A percentile compares a stretch with the other conserved stretches of the same genome.
phyloP scores from a whole-genome alignment of 2,329 filamentous ascomycete genomes.

The Ramichloridium luteum region DNA sequence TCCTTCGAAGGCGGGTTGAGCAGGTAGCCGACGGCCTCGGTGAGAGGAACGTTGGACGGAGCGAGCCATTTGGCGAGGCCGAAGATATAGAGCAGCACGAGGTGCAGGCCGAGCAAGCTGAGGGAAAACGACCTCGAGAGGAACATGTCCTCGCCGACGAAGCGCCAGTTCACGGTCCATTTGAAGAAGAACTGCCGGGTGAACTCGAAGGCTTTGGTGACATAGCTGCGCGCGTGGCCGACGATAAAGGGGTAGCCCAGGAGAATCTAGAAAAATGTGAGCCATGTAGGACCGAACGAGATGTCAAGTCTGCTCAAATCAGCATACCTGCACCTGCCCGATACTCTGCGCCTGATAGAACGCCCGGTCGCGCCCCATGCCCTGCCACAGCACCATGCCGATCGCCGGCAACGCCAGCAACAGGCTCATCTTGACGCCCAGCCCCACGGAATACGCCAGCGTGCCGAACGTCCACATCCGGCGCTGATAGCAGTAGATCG shows the following conservation, averaged over 20 bases:
- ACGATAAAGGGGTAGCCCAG: conserved; percentile 56
- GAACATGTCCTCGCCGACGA: conserved; percentile 74
- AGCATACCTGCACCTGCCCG: conserved; percentile 60
- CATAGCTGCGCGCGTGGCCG: conserved; percentile 56
- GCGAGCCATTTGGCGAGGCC: conserved; percentile 57
- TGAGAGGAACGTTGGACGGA: conserved; percentile 45
- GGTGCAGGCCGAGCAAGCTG: conserved; percentile 53
- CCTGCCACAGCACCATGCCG: conserved; percentile 62
- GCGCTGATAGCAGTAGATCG: conserved; percentile 68
- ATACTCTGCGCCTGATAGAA: conserved; percentile 61
- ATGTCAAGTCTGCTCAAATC: too few species aligned
- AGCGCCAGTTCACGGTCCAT: conserved; percentile 99
- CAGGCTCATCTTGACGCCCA: conserved; percentile 93
- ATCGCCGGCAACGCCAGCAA: conserved; percentile 73
- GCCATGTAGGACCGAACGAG: too few species aligned
- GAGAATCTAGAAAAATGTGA: conserved; percentile 31
- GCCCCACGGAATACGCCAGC: conserved; percentile 60
- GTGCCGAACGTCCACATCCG: conserved; percentile 62
- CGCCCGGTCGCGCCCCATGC: conserved; percentile 52
- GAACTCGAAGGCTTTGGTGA: conserved; percentile 77
- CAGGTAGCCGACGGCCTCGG: conserved; percentile 41
- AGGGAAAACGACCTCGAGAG: conserved; percentile 58
- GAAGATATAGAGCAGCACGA: conserved; percentile 54
- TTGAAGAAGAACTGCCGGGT: conserved; percentile 86
- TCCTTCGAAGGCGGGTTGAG: conserved; percentile 31